Conservation (phyloP, 2,329 filamentous ascomycete species). For the Dactylellina leptospora region DNA sequence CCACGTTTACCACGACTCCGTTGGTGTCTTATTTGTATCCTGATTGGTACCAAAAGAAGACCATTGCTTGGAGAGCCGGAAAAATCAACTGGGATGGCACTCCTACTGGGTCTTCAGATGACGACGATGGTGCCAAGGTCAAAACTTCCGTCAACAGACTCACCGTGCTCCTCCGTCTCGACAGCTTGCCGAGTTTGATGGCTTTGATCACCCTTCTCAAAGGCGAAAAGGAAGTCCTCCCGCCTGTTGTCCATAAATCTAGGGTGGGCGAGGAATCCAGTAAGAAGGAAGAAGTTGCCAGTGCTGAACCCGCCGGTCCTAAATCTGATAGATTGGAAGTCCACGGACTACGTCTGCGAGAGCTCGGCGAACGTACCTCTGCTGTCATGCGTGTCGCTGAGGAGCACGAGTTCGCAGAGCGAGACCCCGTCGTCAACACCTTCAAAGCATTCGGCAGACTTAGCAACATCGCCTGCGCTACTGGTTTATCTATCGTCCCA, state of each 20-base stretch:
- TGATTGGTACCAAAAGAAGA: slow-evolving; percentile 76
- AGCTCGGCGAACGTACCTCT: slow-evolving; percentile 89
- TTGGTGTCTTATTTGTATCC: slow-evolving; percentile 79
- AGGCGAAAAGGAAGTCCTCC: slow-evolving; percentile 61
- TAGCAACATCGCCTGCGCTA: slow-evolving; percentile 82
- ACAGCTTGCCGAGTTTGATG: slow-evolving; percentile 82
- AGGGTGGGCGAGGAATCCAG: slow-evolving; percentile 57
- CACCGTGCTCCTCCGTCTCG: slow-evolving; percentile 82
- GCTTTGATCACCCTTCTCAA: slow-evolving; percentile 82
- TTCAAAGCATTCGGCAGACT: slow-evolving; percentile 89
- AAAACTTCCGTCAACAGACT: slow-evolving; percentile 71
- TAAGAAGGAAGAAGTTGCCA: slow-evolving; percentile 54
- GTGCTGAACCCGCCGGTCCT: slow-evolving; percentile 52
- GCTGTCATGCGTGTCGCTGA: slow-evolving; percentile 95
- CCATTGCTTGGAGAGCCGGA: slow-evolving; percentile 78
- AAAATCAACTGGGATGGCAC: slow-evolving; percentile 90
- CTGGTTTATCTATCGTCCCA: slow-evolving; percentile 80
- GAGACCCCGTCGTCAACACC: slow-evolving; percentile 87
- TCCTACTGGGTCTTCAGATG: slow-evolving; percentile 61
- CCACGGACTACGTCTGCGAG: slow-evolving; percentile 84
- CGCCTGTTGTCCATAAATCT: slow-evolving; percentile 59
- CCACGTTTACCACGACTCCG: slow-evolving; percentile 84
- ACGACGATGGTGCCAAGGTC: slow-evolving; percentile 27
- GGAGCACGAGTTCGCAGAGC: slow-evolving; percentile 74
- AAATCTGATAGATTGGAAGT: slow-evolving; percentile 70